Percentiles rank a stretch among this genome's conserved stretches.
These are phyloP conservation scores for Coemansia sp. DNA, from an alignment of 192 early-diverging fungal genomes.

Conservation along the genomic window DNA sequence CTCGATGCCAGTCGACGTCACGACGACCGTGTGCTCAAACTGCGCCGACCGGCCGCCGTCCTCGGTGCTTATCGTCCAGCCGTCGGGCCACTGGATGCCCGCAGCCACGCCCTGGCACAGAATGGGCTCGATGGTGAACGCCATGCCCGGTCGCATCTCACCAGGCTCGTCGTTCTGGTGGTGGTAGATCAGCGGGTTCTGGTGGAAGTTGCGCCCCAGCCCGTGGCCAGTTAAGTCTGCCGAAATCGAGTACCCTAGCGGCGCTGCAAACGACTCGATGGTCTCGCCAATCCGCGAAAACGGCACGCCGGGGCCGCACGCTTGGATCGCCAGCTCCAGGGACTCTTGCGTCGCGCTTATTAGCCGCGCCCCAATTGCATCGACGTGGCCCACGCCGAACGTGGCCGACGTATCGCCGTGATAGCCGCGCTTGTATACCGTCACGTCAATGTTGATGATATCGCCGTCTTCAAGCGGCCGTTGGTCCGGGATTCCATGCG, in stretches of 20 bases:
- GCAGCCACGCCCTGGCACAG: slow-evolving; percentile 72
- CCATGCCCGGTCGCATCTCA: slow-evolving; percentile 70
- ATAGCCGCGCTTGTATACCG: slow-evolving; percentile 60
- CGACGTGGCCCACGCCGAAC: slow-evolving; percentile 60
- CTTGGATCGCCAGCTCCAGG: slow-evolving; percentile 57
- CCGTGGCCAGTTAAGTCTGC: slow-evolving; percentile 83
- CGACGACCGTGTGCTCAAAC: slow-evolving; percentile 78
- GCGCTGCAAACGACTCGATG: slow-evolving; percentile 49
- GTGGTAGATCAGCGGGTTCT: slow-evolving; percentile 75
- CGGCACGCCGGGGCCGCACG: slow-evolving; percentile 71
- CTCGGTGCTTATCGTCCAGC: slow-evolving; percentile 73
- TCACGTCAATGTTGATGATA: slow-evolving; percentile 77
- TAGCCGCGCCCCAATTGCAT: slow-evolving; percentile 54
- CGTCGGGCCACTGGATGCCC: slow-evolving; percentile 77
- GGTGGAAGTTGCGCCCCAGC: slow-evolving; percentile 80
- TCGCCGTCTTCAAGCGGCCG: slow-evolving; percentile 64
- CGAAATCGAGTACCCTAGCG: slow-evolving; percentile 59
- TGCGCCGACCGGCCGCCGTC: slow-evolving; percentile 85
- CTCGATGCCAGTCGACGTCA: slow-evolving; percentile 61
- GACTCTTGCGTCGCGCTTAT: slow-evolving; percentile 57
- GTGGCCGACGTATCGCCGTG: slow-evolving; percentile 72
- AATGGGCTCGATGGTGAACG: slow-evolving; percentile 88
- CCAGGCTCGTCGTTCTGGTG: slow-evolving; percentile 69
- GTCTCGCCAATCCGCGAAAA: slow-evolving; percentile 63
- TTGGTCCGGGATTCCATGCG: slow-evolving; percentile 68